phyloP scores from a whole-genome alignment of 257 asterid genomes.

The Lavandula angustifolia region DNA sequence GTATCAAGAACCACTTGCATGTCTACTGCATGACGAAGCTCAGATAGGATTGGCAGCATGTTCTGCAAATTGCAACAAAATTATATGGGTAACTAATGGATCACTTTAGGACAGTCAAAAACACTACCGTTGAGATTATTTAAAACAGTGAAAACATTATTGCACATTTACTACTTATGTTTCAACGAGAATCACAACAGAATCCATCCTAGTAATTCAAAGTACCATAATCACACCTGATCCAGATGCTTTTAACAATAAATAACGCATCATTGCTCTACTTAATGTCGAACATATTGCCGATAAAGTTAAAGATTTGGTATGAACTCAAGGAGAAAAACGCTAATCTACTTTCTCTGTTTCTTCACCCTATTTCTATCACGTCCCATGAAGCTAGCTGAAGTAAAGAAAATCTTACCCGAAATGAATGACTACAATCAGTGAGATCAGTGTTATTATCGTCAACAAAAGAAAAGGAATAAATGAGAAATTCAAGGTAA shows the following conservation, averaged over 20 bases:
- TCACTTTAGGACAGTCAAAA: conserved; percentile 21
- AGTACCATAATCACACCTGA: conserved; percentile 6
- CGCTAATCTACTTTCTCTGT: conserved; percentile 3
- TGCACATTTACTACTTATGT: conserved; percentile 10
- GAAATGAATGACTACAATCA: not conserved
- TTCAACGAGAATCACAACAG: conserved; percentile 15
- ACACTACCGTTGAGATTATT: conserved; percentile 14
- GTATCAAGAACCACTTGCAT: conserved; percentile 83
- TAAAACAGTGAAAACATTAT: conserved; percentile 7
- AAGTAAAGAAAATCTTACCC: not conserved
- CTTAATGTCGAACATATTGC: conserved; percentile 5
- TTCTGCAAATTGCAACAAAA: conserved; percentile 59
- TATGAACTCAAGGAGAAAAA: conserved; percentile 1
- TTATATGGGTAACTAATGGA: conserved; percentile 19
- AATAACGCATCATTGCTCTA: conserved; percentile 7
- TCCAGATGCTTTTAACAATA: not conserved
- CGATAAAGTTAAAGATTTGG: conserved; percentile 2
- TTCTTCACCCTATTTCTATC: not conserved
- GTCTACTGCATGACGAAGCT: conserved; percentile 80
- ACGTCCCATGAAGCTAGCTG: not conserved
- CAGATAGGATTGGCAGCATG: conserved; percentile 78
- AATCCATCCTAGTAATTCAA: conserved; percentile 5
- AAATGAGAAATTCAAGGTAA: not conserved
- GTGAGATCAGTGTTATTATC: not conserved
- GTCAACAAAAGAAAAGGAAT: conserved; percentile 3